Evolutionary conservation across 2,329 filamentous ascomycete species (phyloP), one percentile per base, ranked within the genome.

Genomic region (Truncatella angustata): DNA sequence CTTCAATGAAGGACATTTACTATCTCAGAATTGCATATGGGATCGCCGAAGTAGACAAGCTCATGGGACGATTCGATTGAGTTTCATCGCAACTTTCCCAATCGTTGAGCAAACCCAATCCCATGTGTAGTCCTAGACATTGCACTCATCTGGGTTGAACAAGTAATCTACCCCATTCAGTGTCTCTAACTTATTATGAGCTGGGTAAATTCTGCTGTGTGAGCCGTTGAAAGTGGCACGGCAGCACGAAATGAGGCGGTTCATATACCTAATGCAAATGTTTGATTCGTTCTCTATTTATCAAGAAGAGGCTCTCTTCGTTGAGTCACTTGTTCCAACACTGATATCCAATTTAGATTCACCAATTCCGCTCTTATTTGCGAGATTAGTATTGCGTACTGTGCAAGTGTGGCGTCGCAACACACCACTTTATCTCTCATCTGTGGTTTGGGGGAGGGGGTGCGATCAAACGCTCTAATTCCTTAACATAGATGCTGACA

Each of bases 371-470:
- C 43, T 18, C 18, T 14, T 16, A 14, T 10, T 16, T 30, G 9
- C 11, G 23, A 16, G 12, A 34, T 9, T 7, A 34, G 26, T 46
- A 23, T 46, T 16, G 43, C 43, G 23, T 46, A 46, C 43, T 46
- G 43, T 46, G 43, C 43, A 46, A 46, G 5, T 34, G 43, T 46
- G 43, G 43, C 30, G 43, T 26, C 20, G 21, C 20, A 26, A n/a
- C 40, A 44, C 40, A 46, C 43, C 43, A 32, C 20, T 28, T 32
- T n/a, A 12, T 26, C 28, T 4, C 37, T 24, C 10, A 43, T 21
- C 6, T 21, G 10, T 14, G 16, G 11, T 23, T 46, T 28, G 20
- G 23, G 24, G 26, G 43, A 24, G 43, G 43, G 43, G n/a, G 43
- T 46, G 43, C 18, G 26, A 32, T 18, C 43, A 46, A 46, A 45